Base-by-base conservation (phyloP, 192 early-diverging fungal genomes). In the Chytriomyces hyalinus region DNA sequence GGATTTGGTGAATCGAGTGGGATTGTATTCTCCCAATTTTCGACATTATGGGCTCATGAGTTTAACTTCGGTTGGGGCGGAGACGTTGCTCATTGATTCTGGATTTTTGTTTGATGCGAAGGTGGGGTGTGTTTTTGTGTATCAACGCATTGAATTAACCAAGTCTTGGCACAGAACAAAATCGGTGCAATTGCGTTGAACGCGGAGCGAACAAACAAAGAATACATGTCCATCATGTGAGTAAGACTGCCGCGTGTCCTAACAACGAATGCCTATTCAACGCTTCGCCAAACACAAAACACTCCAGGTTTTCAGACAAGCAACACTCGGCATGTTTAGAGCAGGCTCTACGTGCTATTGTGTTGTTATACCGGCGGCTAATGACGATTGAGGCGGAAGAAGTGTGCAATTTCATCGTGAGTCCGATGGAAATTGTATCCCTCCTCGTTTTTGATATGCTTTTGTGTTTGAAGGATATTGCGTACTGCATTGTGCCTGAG, bases 301-400 rank as follows among this genome's bases (percentile, higher is more conserved):
- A 28, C 15, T 65, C 15, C 8, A 76, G 75, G 75, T 65, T 76
- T 68, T 67, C 65, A 3, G 4, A 63, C 6, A 43, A 67, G 45
- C 26, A 43, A 13, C 36, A 26, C 15, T 50, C 63, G n/a, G 65
- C 20, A 10, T 65, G 64, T 45, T 20, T 76, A 13, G 75, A 76
- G 65, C 64, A 22, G 13, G 44, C 53, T 17, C 53, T 76, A n/a
- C 20, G 28, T 13, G 50, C 53, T n/a, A 45, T 76, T 10, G 24
- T 46, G 15, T 22, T 51, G 3, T 9, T 76, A 3, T 67, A 76
- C 36, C 63, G 75, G 20, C 11, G 75, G 49, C 49, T 76, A 5
- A 63, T 76, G 64, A 76, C 75, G 10, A 76, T 65, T 22, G 49
- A 76, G 17, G 20, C 47, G 11, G 75, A 76, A 43, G 62, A 67